Base-by-base conservation (phyloP, 257 asterid genomes). In the Lycium ferocissimum region DNA sequence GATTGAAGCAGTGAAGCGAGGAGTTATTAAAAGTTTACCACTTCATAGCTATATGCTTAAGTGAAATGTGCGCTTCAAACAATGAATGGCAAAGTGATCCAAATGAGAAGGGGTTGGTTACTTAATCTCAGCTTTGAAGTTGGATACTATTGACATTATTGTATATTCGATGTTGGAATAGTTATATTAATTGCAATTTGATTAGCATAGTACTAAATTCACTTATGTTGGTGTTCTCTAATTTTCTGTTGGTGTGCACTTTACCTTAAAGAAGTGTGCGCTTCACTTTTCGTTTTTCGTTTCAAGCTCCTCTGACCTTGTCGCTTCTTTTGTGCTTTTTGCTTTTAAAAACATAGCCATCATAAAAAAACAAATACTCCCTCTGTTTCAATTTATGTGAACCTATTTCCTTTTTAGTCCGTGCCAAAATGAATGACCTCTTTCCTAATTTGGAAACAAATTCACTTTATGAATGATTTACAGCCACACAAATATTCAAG, bases 41-140 rank as follows among this genome's bases (percentile, higher is more conserved):
- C 10, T 22, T 73, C 80, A 47, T 73, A 45, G 80, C 59, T 73
- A 71, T 72, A 67, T 47, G 80, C 58, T n/a, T 72, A 5, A 45
- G 26, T n/a, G 40, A 73, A 45, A 45, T 72, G 58, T 73, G 59
- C 14, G 80, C 80, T 73, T 73, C 53, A 45, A 20, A 17, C 59
- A 73, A 47, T 49, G 80, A 47, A 18, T 12, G 40, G 59, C 58
- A 4, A 73, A 47, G 58, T 73, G 80, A 73, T 72, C 59, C 80
- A 20, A 73, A 73, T 0, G 12, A 45, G 58, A 73, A 47, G 40
- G 57, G 80, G 40, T 20, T 2, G 20, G 59, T 73, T 45, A 40
- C 10, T 45, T 73, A 47, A 20, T 73, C 15, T 73, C 58, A 9
- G 5, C 59, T 47, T 45, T 73, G 13, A 37, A 37, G 51, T 15